phyloP scores from a whole-genome alignment of 306 rosid species.

The Quercus suber region DNA sequence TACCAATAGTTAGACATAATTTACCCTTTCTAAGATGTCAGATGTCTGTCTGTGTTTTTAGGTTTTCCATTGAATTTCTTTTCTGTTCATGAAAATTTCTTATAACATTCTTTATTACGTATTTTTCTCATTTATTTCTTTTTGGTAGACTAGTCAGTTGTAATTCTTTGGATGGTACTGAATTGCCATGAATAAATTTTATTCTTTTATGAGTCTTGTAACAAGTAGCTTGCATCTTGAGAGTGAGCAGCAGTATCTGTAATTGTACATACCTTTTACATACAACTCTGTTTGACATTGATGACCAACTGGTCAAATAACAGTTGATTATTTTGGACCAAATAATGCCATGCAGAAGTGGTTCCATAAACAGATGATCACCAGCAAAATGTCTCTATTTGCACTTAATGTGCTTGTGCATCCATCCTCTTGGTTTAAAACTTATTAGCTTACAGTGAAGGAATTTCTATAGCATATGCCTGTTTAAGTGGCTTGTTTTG shows the following conservation, averaged over 20 bases:
- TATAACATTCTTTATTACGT: background rate
- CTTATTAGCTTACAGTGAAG: background rate
- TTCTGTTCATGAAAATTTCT: background rate
- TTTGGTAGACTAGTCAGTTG: background rate
- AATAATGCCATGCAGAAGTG: background rate
- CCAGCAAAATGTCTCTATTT: background rate
- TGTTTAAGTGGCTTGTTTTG: slow-evolving; percentile 9
- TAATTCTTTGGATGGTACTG: background rate
- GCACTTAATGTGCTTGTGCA: background rate
- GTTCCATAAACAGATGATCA: background rate
- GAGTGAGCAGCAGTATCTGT: background rate
- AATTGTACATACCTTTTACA: background rate
- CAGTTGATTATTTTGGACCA: background rate
- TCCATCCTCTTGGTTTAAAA: background rate
- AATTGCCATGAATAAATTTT: background rate
- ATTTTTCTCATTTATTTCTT: background rate
- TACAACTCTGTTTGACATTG: background rate
- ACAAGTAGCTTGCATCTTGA: background rate
- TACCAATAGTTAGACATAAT: background rate
- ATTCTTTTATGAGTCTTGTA: background rate
- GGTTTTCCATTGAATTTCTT: background rate
- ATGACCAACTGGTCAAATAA: background rate
- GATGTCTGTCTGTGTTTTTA: background rate
- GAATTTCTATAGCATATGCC: background rate
- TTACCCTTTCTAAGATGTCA: background rate